A percentile compares a stretch with the other conserved stretches of the same genome.
These are phyloP conservation scores for Ziziphus jujuba DNA, from an alignment of 306 rosid genomes.

Conservation along the genomic window DNA sequence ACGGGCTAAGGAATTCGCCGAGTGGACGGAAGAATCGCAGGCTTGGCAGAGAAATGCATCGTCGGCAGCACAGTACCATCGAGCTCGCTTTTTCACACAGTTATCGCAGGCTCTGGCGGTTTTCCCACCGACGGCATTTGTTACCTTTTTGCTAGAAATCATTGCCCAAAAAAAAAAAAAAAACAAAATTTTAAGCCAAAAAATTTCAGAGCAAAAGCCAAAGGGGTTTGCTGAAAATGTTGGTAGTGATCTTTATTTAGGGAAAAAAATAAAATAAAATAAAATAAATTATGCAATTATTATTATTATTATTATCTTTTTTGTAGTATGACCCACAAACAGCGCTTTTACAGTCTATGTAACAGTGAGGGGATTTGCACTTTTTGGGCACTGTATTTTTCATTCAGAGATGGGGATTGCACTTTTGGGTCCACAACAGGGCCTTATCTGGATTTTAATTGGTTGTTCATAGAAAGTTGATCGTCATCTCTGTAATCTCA, in stretches of 20 bases:
- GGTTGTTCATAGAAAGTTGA: constrained; percentile 42
- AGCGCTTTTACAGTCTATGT: constrained; percentile 58
- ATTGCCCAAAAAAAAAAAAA: constrained; percentile 15
- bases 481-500: constrained; percentile 40
- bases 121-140: constrained; percentile 67
- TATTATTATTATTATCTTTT: too few relatives aligned
- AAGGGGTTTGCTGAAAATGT: not conserved
- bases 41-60: constrained; percentile 89
- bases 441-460: constrained; percentile 63
- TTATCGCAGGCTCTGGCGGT: constrained; percentile 88
- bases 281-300: too few relatives aligned
- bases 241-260: not conserved
- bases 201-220: not conserved
- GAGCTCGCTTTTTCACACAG: constrained; percentile 83
- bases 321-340: constrained; percentile 69
- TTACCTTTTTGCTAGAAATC: constrained; percentile 42
- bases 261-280: too few relatives aligned
- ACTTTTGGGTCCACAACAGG: constrained; percentile 41
- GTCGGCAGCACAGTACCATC: constrained; percentile 96
- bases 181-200: not conserved
- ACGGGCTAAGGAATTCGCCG: constrained; percentile 72
- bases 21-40: constrained; percentile 84
- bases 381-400: constrained; percentile 31
- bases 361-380: constrained; percentile 38
- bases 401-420: constrained; percentile 18